phyloP scores from a whole-genome alignment of 2,329 filamentous ascomycete genomes.

The Alternaria metachromatica region DNA sequence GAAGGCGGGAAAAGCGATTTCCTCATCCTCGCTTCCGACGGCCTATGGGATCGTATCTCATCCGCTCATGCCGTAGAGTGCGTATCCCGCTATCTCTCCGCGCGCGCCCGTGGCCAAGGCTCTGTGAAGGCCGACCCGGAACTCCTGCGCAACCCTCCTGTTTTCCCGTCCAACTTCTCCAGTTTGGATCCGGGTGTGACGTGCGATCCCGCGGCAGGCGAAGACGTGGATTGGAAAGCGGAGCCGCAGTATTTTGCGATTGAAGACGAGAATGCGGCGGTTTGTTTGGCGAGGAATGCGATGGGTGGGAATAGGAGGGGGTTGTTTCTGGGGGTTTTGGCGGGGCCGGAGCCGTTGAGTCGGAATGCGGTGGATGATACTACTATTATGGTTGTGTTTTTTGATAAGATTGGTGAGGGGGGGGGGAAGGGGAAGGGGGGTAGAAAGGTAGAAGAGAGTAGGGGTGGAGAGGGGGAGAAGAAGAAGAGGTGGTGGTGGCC shows the following conservation, averaged over 20 bases:
- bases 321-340: slow-evolving; percentile 51
- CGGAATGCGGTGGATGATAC: slow-evolving; percentile 58
- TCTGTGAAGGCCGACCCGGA: slow-evolving; percentile 25
- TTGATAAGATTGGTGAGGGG: slow-evolving; percentile 46
- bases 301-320: slow-evolving; percentile 56
- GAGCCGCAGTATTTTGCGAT: slow-evolving; percentile 55
- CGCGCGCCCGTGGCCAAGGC: slow-evolving; percentile 37
- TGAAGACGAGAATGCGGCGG: slow-evolving; percentile 60
- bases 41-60: slow-evolving; percentile 68
- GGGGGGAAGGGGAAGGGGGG: neutral
- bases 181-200: slow-evolving; percentile 42
- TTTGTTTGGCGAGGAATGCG: slow-evolving; percentile 61
- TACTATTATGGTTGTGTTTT: slow-evolving; percentile 62
- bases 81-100: slow-evolving; percentile 62
- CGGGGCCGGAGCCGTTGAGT: slow-evolving; percentile 38
- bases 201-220: slow-evolving; percentile 42
- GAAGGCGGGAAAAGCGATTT: slow-evolving; percentile 56
- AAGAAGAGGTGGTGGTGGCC: neutral
- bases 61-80: slow-evolving; percentile 65
- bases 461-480: slow-evolving; percentile 23
- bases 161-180: slow-evolving; percentile 10
- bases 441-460: slow-evolving; percentile 14
- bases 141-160: slow-evolving; percentile 7
- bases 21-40: slow-evolving; percentile 71
- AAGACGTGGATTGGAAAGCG: slow-evolving; percentile 51